These are phyloP conservation scores for Apodospora peruviana DNA, from an alignment of 495 filamentous ascomycete species.

Conservation along the genomic window DNA sequence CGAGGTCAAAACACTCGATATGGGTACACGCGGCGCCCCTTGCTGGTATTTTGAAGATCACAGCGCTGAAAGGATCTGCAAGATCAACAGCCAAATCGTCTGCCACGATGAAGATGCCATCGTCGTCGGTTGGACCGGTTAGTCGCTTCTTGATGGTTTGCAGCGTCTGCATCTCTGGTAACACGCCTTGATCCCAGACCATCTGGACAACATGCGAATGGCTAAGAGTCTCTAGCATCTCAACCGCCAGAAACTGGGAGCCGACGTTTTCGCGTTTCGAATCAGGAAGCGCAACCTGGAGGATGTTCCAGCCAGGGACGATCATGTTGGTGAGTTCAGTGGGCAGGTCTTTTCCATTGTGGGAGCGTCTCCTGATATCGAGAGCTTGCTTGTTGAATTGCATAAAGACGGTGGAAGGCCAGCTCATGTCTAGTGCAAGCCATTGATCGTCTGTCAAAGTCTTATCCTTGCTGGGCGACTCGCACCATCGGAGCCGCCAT, in stretches of 20 bases:
- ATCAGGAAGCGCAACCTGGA: constrained; percentile 50
- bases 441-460: constrained; percentile 44
- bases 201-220: constrained; percentile 44
- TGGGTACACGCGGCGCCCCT: constrained; percentile 59
- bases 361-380: constrained; percentile 54
- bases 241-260: constrained; percentile 55
- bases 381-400: constrained; percentile 58
- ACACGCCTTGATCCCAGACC: constrained; percentile 29
- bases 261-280: constrained; percentile 28
- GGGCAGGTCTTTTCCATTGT: constrained; percentile 70
- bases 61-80: constrained; percentile 67
- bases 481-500: constrained; percentile 35
- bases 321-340: constrained; percentile 61
- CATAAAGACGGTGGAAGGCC: constrained; percentile 69
- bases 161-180: constrained; percentile 32
- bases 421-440: constrained; percentile 55
- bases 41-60: constrained; percentile 64
- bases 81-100: constrained; percentile 65
- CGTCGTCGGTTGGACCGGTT: constrained; percentile 40
- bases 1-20: constrained; percentile 82
- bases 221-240: constrained; percentile 50
- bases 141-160: constrained; percentile 48
- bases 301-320: constrained; percentile 48
- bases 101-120: constrained; percentile 61
- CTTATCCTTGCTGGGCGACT: not conserved